A percentile compares a stretch with the other conserved stretches of the same genome.
Conservation (phyloP, 345 rosid species). For the Eucalyptus cloeziana region DNA sequence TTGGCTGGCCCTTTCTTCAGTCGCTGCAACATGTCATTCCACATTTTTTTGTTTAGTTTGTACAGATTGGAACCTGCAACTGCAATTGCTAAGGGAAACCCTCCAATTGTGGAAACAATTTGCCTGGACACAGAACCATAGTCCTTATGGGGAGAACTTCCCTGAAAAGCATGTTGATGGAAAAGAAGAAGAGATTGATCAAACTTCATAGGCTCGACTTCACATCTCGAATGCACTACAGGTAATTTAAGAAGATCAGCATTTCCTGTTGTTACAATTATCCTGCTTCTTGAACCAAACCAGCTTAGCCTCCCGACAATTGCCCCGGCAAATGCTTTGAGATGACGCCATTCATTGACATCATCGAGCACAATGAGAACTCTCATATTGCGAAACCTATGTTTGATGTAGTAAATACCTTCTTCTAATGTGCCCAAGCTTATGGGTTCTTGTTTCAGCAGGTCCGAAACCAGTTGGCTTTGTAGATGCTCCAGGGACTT, state of each 20-base stretch:
- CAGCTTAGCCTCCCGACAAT: fast-evolving
- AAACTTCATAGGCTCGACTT: fast-evolving
- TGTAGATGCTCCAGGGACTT: fast-evolving
- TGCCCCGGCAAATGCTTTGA: fast-evolving
- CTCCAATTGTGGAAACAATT: fast-evolving
- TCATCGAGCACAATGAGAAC: too few relatives aligned
- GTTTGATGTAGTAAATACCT: too few relatives aligned
- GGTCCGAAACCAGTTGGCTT: too few relatives aligned
- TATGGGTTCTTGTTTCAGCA: fast-evolving
- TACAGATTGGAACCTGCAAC: fast-evolving
- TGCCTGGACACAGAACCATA: fast-evolving
- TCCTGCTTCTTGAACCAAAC: too few relatives aligned
- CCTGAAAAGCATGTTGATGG: fast-evolving
- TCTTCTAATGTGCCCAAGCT: fast-evolving
- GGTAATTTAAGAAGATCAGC: fast-evolving
- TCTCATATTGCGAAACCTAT: fast-evolving
- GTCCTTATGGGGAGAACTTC: fast-evolving
- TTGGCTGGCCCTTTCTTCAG: fast-evolving
- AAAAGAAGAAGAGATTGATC: fast-evolving
- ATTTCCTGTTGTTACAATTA: fast-evolving
- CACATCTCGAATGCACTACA: too few relatives aligned
- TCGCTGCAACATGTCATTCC: fast-evolving
- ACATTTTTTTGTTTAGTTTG: fast-evolving
- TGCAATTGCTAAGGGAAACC: fast-evolving
- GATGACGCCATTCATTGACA: fast-evolving